Base-by-base conservation (phyloP, 805 yeast genomes). In the Wickerhamia fluorescens region DNA sequence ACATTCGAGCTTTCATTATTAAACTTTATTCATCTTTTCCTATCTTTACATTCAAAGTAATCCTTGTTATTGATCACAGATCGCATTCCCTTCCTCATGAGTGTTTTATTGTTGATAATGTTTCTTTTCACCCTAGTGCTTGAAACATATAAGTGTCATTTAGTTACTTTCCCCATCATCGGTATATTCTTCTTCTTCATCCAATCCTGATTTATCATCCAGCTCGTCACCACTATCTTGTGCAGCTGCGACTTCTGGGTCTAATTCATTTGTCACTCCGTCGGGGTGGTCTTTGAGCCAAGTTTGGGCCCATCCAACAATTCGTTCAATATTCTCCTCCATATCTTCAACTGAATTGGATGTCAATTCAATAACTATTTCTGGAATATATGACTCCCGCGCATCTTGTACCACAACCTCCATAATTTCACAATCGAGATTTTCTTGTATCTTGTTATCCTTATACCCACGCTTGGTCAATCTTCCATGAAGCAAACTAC, bases 401-500 rank as follows among this genome's bases (percentile, higher is more conserved):
- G 97, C 98, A 41, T 92, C 98, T 40, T 79, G 81, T 25, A 77
- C 56, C 10, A 92, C 73, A 9, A 89, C 84, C 42, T 88, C 89
- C 97, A 92, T 92, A 40, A 92, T 92, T 57, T 92, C 99, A 35
- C 94, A 94, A 53, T 92, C 98, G 25, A 92, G 59, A 50, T 92
- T 92, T 47, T 92, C 99, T 33, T 78, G 80, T 38, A 92, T 74
- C 57, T 92, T 92, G 36, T 71, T 67, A 36, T 84, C 80, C 31
- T 79, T 75, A 50, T 92, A 92, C 5, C 78, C 81, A 53, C 98
- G 71, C 35, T 73, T 70, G 36, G 66, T 62, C 42, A 92, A 63
- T 44, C 99, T 68, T 29, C 86, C 95, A 53, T 69, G 81, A 15
- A 92, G 68, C 1, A 64, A 54, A 10, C 76, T 58, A 45, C 83